These are phyloP conservation scores for Penicillium diatomitis DNA, from an alignment of 495 filamentous ascomycete species.

Conservation along the genomic window DNA sequence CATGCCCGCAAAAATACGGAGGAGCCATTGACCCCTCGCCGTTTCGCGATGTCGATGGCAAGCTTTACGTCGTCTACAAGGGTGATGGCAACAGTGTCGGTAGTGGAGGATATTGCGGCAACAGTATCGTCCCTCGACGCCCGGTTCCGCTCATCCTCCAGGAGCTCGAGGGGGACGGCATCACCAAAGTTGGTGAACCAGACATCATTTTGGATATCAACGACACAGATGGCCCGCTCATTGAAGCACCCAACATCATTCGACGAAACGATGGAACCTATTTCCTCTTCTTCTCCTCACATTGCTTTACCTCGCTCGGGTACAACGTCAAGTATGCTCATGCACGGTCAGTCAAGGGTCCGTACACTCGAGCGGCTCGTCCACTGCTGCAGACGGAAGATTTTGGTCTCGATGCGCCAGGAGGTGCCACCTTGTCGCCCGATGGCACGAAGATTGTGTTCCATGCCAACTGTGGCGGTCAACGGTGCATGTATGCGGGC, in stretches of 20 bases:
- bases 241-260: constrained; percentile 50
- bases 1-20: constrained; percentile 41
- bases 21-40: constrained; percentile 50
- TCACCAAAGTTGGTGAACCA: constrained; percentile 37
- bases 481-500: constrained; percentile 25
- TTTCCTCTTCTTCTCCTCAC: constrained; percentile 51
- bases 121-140: constrained; percentile 33
- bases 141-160: constrained; percentile 51
- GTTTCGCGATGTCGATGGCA: constrained; percentile 40
- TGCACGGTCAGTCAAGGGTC: constrained; percentile 35
- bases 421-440: constrained; percentile 39
- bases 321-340: constrained; percentile 50
- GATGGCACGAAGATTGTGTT: constrained; percentile 41
- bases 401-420: constrained; percentile 37
- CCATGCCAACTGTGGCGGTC: constrained; percentile 39
- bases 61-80: constrained; percentile 50
- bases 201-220: constrained; percentile 43
- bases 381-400: constrained; percentile 33
- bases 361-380: constrained; percentile 27
- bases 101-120: constrained; percentile 45
- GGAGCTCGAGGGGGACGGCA: constrained; percentile 42
- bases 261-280: constrained; percentile 37
- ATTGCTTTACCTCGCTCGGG: constrained; percentile 41
- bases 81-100: constrained; percentile 51
- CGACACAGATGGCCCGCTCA: constrained; percentile 46